Evolutionary conservation across 2,329 filamentous ascomycete genomes (phyloP), one percentile per base, ranked within the genome.

Genomic region (Dactylellina haptotyla): DNA sequence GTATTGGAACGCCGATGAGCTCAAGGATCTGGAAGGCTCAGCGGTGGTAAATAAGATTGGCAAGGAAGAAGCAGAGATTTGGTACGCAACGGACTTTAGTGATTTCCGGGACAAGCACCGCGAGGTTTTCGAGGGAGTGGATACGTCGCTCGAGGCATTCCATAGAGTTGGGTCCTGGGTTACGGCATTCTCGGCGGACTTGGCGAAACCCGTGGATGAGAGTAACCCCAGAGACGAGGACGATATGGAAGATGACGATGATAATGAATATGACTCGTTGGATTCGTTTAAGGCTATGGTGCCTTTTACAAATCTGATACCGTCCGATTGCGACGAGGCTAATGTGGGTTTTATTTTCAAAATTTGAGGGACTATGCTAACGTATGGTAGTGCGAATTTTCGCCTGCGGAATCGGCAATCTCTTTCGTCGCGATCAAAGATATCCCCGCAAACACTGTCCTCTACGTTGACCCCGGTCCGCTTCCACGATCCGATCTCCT

Each of bases 171-270:
- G 91, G 0, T 93, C 90, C 73, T 88, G 90, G 14, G 94, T 97
- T 76, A 96, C 97, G 92, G 90, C 92, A 0, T 97, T 96, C 79
- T 92, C 92, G 0, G 97, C 97, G 79, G 93, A 97, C 76, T 85
- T 96, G 4, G 87, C 88, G 75, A 84, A 84, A 34, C 57, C 79
- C 77, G 51, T 25, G 3, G 46, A 75, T 28, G 48, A 34, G 6
- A 18, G 20, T 25, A 30, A 43, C 12, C 30, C 30, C 14, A 37
- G n/a, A 16, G 50, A 23, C 16, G 50, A 46, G n/a, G 41, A 54
- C 16, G 30, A 54, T 0, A 86, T 88, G 1, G 85, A 86, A 2
- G 81, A 81, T 5, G 83, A 86, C 4, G 87, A 88, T 23, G 87
- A 87, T 45, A 90, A 89, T 83, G 84, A 89, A 0, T 88, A 90